Base-by-base conservation (phyloP, 371 early-diverging fungal genomes). In the Zopfochytrium polystomum region DNA sequence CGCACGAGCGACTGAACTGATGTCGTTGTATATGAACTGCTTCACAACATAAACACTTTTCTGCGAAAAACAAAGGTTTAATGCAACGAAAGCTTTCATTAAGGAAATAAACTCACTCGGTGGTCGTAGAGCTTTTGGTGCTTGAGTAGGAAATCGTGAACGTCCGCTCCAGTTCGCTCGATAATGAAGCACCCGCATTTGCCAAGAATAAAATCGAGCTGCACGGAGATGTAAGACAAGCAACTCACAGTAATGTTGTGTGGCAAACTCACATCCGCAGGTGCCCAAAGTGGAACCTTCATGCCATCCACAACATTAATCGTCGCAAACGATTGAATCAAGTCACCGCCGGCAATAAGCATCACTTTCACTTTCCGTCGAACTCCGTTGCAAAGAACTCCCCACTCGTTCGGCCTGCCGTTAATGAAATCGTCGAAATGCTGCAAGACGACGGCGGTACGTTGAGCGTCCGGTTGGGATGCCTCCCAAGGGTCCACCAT, bases 401-500 rank as follows among this genome's bases (percentile, higher is more conserved):
- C 57, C 54, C 56, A 60, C 0, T 72, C 65, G n/a, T n/a, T n/a
- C n/a, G n/a, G n/a, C n/a, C n/a, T n/a, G 0, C 66, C 77, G 68
- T 98, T 96, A 42, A 98, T 75, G 64, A 90, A 83, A 22, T 87
- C 68, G 66, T 95, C 82, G 73, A 98, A 95, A 70, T 96, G 97
- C 72, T 96, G 94, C 32, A 98, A 68, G 0, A 96, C 98, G 52
- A 87, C 77, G 0, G 92, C 91, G 0, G 97, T 96, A 32, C 93
- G 79, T 70, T 87, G 88, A 62, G 90, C 95, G 13, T 77, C 80
- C 5, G 78, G 68, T 69, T 93, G 93, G 46, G 83, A 58, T 55
- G 88, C 78, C 71, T 98, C 98, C 98, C 98, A 98, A 55, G 85
- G 78, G 73, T 98, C 98, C 22, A 96, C 95, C 93, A 93, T 95